Conservation (phyloP, 2,329 filamentous ascomycete species). For the Seiridium cupressi region DNA sequence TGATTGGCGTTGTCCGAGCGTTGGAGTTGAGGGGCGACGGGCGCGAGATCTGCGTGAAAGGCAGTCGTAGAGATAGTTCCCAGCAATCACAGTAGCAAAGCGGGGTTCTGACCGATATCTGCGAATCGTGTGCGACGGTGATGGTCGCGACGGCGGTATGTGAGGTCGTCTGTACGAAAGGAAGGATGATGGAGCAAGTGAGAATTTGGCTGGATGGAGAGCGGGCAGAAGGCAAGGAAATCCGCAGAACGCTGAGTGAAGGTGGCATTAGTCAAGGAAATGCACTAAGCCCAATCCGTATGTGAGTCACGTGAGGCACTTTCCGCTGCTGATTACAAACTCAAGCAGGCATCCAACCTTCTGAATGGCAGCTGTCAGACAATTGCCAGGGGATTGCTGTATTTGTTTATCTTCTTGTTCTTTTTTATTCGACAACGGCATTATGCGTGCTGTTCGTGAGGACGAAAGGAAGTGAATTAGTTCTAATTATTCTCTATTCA, state of each 20-base stretch:
- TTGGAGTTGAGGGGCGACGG: background rate
- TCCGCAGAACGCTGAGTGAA: background rate
- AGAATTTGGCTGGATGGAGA: background rate
- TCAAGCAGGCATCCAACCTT: too few relatives aligned
- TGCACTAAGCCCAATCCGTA: background rate
- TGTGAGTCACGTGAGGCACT: background rate
- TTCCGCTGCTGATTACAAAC: background rate
- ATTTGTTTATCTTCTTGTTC: too few relatives aligned
- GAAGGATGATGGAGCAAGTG: background rate
- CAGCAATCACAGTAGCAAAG: too few relatives aligned
- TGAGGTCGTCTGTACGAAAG: background rate
- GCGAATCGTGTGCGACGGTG: too few relatives aligned
- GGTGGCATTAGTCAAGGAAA: background rate
- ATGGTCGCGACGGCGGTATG: background rate
- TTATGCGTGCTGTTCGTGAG: too few relatives aligned
- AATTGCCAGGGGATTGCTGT: background rate
- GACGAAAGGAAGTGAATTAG: background rate
- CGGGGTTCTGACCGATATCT: too few relatives aligned
- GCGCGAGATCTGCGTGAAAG: background rate
- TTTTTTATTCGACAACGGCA: too few relatives aligned
- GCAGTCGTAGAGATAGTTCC: background rate
- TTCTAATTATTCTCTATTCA: background rate
- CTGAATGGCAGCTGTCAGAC: background rate
- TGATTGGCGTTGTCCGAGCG: background rate
- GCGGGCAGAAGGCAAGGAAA: background rate